Percentiles rank a stretch among this genome's conserved stretches.
Evolutionary conservation across 75 land plant species (phyloP).

Genomic region (Isoetes taiwanensis): DNA sequence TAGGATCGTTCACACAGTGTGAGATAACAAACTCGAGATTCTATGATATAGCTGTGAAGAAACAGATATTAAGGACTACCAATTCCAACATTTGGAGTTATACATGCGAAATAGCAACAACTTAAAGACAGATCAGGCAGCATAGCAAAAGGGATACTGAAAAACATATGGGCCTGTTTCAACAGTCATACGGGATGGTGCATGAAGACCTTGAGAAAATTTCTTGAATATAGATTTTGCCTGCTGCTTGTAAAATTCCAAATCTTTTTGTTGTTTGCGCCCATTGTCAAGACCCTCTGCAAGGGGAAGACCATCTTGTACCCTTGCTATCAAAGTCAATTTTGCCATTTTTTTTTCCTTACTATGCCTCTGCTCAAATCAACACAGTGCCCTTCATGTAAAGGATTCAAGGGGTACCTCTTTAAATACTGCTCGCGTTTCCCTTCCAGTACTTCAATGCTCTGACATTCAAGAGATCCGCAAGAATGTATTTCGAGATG

Average conservation of each 20-base stretch:
- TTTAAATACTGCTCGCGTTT: too few species aligned
- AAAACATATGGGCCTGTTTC: slow-evolving; percentile 84
- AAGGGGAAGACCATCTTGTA: slow-evolving; percentile 85
- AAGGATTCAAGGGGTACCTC: too few species aligned
- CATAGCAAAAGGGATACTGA: slow-evolving; percentile 26
- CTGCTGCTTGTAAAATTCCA: slow-evolving; percentile 88
- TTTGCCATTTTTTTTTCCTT: slow-evolving; percentile 64
- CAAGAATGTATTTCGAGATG: too few species aligned
- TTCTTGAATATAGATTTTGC: slow-evolving; percentile 85
- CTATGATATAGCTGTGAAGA: slow-evolving; percentile 70
- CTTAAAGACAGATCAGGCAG: background rate
- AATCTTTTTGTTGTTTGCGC: slow-evolving; percentile 57
- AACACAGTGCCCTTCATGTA: too few species aligned
- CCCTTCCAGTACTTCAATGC: too few species aligned
- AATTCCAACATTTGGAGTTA: slow-evolving; percentile 2
- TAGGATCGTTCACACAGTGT: slow-evolving; percentile 97
- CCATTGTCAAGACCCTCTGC: slow-evolving; percentile 94
- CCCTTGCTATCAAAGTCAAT: slow-evolving; percentile 90
- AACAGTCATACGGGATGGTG: slow-evolving; percentile 87
- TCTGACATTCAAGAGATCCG: too few species aligned
- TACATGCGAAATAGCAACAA: background rate
- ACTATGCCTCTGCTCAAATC: too few species aligned
- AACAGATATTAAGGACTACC: background rate
- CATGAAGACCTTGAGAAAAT: slow-evolving; percentile 66
- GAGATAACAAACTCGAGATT: slow-evolving; percentile 85